Percentiles rank a stretch among this genome's conserved stretches.
Conservation (phyloP, 805 yeast species). For the Candida loeiensis region DNA sequence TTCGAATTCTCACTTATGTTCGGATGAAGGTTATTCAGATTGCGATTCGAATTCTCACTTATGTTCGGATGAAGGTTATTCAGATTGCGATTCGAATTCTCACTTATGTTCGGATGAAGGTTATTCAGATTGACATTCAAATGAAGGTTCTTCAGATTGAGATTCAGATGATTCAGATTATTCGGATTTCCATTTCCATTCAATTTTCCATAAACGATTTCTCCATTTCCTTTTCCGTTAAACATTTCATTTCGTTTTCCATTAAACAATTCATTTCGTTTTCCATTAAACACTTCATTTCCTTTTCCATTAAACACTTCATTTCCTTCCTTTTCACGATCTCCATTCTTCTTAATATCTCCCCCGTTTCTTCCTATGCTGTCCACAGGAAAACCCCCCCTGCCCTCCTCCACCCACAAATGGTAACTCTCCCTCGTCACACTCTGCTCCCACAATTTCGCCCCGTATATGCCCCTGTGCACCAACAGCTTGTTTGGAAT, state of each 20-base stretch:
- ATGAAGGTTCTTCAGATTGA: background rate
- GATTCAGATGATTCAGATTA: no score
- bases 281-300: background rate
- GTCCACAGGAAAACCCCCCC: constrained; percentile 1
- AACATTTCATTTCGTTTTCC: background rate
- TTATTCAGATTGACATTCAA: no score
- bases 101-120: no score
- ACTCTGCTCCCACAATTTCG: constrained; percentile 30
- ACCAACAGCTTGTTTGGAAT: constrained; percentile 29
- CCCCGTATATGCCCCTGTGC: constrained; percentile 18
- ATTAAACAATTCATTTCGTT: background rate
- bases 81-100: background rate
- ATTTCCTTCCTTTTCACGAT: background rate
- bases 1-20: background rate
- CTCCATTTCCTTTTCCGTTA: no score
- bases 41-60: background rate
- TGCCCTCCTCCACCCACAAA: constrained; percentile 18
- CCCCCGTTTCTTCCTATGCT: background rate
- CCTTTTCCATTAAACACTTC: background rate
- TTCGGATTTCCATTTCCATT: no score
- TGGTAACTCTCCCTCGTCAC: constrained; percentile 22
- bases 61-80: no score
- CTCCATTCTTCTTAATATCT: background rate
- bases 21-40: no score
- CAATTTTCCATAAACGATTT: no score